phyloP scores from a whole-genome alignment of 2,329 filamentous ascomycete genomes.

The Paraphaeosphaeria sporulosa region DNA sequence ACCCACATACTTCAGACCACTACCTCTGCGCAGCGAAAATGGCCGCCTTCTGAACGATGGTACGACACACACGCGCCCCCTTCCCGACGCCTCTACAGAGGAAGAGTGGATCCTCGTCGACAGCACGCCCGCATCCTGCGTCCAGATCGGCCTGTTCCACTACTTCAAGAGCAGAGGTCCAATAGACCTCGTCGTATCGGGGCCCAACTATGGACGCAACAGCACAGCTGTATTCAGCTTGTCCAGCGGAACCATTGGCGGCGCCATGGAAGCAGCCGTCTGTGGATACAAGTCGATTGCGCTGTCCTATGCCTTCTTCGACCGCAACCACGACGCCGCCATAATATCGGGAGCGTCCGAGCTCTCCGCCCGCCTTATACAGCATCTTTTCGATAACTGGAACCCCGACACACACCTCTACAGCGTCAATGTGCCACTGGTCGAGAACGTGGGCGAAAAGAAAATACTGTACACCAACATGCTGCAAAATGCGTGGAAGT shows the following conservation, averaged over 20 bases:
- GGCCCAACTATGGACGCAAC: constrained; percentile 61
- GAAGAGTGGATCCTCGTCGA: constrained; percentile 61
- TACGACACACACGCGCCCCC: constrained; percentile 41
- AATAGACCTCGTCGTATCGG: constrained; percentile 58
- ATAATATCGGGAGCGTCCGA: constrained; percentile 80
- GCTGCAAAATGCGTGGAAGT: constrained; percentile 88
- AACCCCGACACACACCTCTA: constrained; percentile 78
- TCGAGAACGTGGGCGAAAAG: constrained; percentile 73
- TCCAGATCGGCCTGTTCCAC: constrained; percentile 58
- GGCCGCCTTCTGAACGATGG: constrained; percentile 49
- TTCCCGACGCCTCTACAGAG: constrained; percentile 40
- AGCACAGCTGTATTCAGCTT: constrained; percentile 59
- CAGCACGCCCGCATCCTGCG: constrained; percentile 58
- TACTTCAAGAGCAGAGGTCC: constrained; percentile 54
- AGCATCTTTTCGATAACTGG: constrained; percentile 81
- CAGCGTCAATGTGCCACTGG: constrained; percentile 86
- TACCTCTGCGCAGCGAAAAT: constrained; percentile 57
- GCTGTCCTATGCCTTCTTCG: constrained; percentile 89
- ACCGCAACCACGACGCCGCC: constrained; percentile 79
- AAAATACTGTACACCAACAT: constrained; percentile 85
- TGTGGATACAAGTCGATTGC: constrained; percentile 71
- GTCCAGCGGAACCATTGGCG: constrained; percentile 58
- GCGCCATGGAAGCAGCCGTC: constrained; percentile 58
- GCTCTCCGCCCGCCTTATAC: constrained; percentile 78
- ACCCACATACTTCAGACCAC: constrained; percentile 81